A percentile compares a stretch with the other conserved stretches of the same genome.
Conservation (phyloP, 139 green algal species). For the Coccomyxa sp. region DNA sequence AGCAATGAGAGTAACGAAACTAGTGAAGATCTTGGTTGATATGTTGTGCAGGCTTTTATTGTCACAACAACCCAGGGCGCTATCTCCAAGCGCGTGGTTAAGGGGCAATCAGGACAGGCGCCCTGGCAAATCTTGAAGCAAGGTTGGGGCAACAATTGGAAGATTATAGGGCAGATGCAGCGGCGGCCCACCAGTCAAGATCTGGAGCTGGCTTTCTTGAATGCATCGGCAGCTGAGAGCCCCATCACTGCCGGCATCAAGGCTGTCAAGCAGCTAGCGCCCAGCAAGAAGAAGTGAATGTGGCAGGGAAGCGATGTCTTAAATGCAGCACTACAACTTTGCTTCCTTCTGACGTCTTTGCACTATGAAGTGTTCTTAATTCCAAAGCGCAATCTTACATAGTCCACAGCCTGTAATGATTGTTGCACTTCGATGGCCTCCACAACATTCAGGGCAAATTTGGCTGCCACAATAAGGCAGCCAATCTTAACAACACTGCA, state of each 20-base stretch:
- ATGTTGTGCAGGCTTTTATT: background rate
- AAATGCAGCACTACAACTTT: no score
- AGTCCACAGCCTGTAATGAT: background rate
- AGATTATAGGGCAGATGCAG: slow-evolving; percentile 40
- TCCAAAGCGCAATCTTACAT: background rate
- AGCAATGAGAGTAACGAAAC: background rate
- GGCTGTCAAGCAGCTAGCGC: slow-evolving; percentile 27
- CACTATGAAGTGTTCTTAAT: background rate
- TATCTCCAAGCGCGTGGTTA: slow-evolving; percentile 21
- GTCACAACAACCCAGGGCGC: slow-evolving; percentile 23
- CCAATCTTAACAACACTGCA: background rate
- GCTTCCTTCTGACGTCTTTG: background rate
- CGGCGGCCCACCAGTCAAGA: slow-evolving; percentile 35
- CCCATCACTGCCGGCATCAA: slow-evolving; percentile 53
- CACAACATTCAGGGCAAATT: background rate
- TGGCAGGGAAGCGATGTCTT: background rate
- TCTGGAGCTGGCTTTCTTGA: slow-evolving; percentile 57
- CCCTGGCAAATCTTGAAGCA: slow-evolving; percentile 44
- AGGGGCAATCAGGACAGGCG: slow-evolving; percentile 1
- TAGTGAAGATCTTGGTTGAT: background rate
- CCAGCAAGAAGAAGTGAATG: background rate
- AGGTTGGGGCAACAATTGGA: background rate
- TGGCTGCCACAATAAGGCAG: background rate
- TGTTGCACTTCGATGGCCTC: background rate
- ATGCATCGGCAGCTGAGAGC: slow-evolving; percentile 43